Evolutionary conservation across 768 basidiomycete species (phyloP).

Genomic region (Lactifluus echinatus): DNA sequence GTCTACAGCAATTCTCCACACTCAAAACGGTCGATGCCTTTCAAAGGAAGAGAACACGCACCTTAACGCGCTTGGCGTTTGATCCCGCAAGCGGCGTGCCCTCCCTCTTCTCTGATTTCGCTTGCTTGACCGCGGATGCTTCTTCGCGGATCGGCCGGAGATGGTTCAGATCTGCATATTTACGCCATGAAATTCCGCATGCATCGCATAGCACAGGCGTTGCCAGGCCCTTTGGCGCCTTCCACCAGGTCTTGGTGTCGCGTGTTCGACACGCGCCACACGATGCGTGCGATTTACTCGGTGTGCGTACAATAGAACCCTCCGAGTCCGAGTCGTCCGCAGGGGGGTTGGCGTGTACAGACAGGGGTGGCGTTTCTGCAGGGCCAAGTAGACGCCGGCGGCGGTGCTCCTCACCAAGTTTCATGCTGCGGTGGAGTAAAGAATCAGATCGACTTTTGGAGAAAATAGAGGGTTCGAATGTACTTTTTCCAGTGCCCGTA

Average conservation of each 20-base stretch:
- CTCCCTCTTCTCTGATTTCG: conserved; percentile 43
- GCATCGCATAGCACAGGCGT: conserved; percentile 74
- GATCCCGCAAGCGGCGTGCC: conserved; percentile 49
- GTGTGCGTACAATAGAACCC: conserved; percentile 57
- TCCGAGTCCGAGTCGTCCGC: conserved; percentile 52
- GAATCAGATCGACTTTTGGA: neutral
- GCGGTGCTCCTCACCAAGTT: conserved; percentile 59
- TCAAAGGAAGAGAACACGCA: conserved; percentile 20
- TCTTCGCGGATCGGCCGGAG: conserved; percentile 64
- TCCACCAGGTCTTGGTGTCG: conserved; percentile 82
- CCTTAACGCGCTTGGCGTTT: conserved; percentile 58
- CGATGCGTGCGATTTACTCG: conserved; percentile 42
- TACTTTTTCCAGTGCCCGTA: conserved; percentile 87
- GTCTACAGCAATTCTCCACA: conserved; percentile 31
- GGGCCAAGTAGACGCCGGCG: conserved; percentile 12
- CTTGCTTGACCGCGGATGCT: conserved; percentile 33
- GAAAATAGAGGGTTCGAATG: conserved; percentile 12
- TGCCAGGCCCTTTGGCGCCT: conserved; percentile 78
- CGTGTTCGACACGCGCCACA: conserved; percentile 84
- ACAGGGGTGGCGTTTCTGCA: neutral
- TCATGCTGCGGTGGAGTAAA: conserved; percentile 35
- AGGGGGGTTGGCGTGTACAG: neutral
- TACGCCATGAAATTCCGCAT: conserved; percentile 86
- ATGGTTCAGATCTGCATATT: conserved; percentile 81
- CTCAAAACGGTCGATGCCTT: neutral